These are phyloP conservation scores for Mikania micrantha DNA, from an alignment of 129 eudicot genomes.

Conservation along the genomic window DNA sequence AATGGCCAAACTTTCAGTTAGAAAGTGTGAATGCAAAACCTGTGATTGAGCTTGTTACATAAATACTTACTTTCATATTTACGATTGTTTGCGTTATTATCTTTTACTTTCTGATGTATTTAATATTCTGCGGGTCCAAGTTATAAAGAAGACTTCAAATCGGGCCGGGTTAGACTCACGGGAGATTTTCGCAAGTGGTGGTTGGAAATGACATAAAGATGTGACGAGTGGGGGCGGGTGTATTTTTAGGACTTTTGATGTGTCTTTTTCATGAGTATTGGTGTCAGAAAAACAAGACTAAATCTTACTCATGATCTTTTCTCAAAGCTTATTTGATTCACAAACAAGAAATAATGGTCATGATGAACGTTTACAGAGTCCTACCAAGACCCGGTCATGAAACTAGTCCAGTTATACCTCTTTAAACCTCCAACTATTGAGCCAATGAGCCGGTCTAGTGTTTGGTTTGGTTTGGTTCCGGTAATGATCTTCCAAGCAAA, in stretches of 20 bases:
- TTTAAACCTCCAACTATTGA: too few relatives aligned
- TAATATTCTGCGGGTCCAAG: neutral
- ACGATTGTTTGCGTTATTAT: neutral
- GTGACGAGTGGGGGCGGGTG: conserved; percentile 10
- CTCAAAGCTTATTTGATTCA: neutral
- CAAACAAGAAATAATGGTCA: neutral
- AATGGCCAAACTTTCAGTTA: conserved; percentile 36
- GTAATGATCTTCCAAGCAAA: neutral
- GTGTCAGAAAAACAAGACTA: conserved; percentile 11
- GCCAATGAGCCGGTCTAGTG: too few relatives aligned
- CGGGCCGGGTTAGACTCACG: conserved; percentile 1
- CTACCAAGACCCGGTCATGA: too few relatives aligned
- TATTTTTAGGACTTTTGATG: neutral
- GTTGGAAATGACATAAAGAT: conserved; percentile 16
- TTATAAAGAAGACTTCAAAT: neutral
- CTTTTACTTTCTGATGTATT: neutral
- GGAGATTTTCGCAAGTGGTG: neutral
- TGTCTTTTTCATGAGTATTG: conserved; percentile 19
- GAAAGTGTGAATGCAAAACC: conserved; percentile 29
- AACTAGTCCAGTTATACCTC: too few relatives aligned
- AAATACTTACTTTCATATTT: conserved; percentile 7
- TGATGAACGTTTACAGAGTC: too few relatives aligned
- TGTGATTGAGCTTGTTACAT: conserved; percentile 25
- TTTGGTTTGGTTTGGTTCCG: too few relatives aligned
- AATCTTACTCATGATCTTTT: conserved; percentile 12